Conservation (phyloP, 2,329 filamentous ascomycete genomes). For the Colletotrichum sp. region DNA sequence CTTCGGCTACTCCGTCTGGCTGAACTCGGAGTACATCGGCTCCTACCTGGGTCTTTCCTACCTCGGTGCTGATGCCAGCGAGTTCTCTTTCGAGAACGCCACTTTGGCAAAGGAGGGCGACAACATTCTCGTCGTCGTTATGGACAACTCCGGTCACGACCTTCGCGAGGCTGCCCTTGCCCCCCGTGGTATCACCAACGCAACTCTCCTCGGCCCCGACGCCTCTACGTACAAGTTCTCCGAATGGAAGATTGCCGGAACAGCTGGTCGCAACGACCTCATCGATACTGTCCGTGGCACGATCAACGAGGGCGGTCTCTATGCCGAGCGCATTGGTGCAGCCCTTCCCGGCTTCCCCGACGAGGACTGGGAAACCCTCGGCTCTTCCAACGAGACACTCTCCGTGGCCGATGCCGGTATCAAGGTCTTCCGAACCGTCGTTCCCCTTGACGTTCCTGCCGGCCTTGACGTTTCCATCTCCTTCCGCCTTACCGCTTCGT, state of each 20-base stretch:
- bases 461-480: constrained; percentile 62
- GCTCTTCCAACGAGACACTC: constrained; percentile 35
- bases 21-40: constrained; percentile 62
- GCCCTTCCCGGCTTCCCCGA: constrained; percentile 62
- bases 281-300: constrained; percentile 62
- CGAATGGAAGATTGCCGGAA: constrained; percentile 63
- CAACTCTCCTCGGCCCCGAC: constrained; percentile 48
- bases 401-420: constrained; percentile 56
- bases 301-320: constrained; percentile 63
- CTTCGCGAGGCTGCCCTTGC: constrained; percentile 51
- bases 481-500: constrained; percentile 54
- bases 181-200: constrained; percentile 57
- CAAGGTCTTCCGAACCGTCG: constrained; percentile 58
- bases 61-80: constrained; percentile 35
- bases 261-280: constrained; percentile 54
- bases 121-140: constrained; percentile 59
- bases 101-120: constrained; percentile 42
- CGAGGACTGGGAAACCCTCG: constrained; percentile 41
- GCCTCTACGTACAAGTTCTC: constrained; percentile 43
- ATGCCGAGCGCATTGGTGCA: constrained; percentile 62
- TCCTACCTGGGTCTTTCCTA: constrained; percentile 58
- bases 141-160: constrained; percentile 67
- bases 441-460: constrained; percentile 54
- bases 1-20: constrained; percentile 62
- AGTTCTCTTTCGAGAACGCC: constrained; percentile 56